Evolutionary conservation across 2,329 filamentous ascomycete genomes (phyloP).

Genomic region (Colletotrichum coccodes): DNA sequence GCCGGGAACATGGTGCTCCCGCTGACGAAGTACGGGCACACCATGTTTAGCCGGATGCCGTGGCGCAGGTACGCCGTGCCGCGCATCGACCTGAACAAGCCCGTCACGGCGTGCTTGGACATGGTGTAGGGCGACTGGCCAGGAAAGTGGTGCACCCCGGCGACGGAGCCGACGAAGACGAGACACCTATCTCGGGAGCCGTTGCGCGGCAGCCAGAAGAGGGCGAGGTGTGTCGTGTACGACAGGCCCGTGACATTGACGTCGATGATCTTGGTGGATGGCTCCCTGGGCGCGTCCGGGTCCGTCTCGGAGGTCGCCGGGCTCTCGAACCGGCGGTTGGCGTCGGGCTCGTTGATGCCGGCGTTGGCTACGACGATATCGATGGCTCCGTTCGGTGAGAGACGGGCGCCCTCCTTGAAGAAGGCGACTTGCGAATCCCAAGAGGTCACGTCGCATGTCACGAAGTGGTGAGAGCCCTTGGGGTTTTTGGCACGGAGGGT

Average conservation of each 20-base stretch:
- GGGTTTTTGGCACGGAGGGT: conserved; percentile 54
- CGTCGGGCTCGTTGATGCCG: conserved; percentile 59
- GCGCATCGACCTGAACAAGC: conserved; percentile 70
- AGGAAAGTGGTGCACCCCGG: conserved; percentile 59
- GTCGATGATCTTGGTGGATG: conserved; percentile 63
- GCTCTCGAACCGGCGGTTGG: conserved; percentile 54
- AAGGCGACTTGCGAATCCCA: conserved; percentile 73
- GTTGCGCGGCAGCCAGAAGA: conserved; percentile 66
- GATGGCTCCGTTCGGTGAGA: conserved; percentile 65
- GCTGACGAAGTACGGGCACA: conserved; percentile 75
- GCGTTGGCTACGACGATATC: conserved; percentile 76
- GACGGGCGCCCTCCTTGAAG: conserved; percentile 66
- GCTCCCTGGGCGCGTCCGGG: conserved; percentile 50
- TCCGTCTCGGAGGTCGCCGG: conserved; percentile 55
- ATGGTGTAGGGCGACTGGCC: conserved; percentile 64
- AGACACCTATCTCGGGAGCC: conserved; percentile 64
- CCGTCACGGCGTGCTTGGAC: conserved; percentile 74
- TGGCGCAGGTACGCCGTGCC: conserved; percentile 53
- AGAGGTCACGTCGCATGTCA: conserved; percentile 71
- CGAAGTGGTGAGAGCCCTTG: conserved; percentile 54
- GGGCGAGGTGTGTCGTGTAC: conserved; percentile 73
- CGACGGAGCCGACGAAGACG: conserved; percentile 71
- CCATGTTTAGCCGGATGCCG: conserved; percentile 70
- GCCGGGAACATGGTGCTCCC: conserved; percentile 66
- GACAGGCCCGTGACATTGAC: conserved; percentile 73